Percentiles rank a stretch among this genome's conserved stretches.
phyloP scores from a whole-genome alignment of 495 filamentous ascomycete species.

The Stereocaulon alpinum region DNA sequence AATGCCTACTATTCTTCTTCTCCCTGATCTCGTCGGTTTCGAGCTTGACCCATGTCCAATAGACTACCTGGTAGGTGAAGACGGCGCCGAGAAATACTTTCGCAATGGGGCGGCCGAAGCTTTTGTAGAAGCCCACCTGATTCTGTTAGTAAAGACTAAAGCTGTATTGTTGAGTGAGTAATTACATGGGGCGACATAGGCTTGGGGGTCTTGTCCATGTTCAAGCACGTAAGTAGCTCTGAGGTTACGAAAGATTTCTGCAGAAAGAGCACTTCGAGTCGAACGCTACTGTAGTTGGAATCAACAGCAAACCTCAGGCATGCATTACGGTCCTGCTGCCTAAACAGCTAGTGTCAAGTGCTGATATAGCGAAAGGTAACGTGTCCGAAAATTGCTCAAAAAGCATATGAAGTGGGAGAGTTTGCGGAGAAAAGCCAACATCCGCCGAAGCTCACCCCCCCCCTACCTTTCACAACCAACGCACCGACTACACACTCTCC shows the following conservation, averaged over 20 bases:
- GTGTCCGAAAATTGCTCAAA: background rate
- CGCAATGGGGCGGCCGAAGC: constrained; percentile 65
- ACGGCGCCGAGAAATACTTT: constrained; percentile 81
- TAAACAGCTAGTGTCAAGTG: too few species aligned
- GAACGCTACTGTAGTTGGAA: background rate
- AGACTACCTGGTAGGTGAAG: constrained; percentile 77
- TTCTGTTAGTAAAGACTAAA: constrained; percentile 1
- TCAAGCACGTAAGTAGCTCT: background rate
- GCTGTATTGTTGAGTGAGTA: background rate
- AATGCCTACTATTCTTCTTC: constrained; percentile 33
- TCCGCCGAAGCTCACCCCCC: background rate
- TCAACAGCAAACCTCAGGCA: background rate
- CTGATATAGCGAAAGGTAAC: background rate
- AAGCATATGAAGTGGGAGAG: background rate
- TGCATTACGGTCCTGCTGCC: background rate
- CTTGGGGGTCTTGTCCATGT: background rate
- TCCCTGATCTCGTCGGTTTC: constrained; percentile 63
- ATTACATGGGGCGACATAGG: constrained; percentile 17
- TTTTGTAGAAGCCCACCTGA: constrained; percentile 65
- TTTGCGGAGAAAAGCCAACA: background rate
- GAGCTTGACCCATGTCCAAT: constrained; percentile 81
- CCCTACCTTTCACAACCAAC: background rate
- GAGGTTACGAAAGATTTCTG: background rate
- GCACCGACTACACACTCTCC: background rate
- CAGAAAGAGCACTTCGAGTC: background rate